Conservation (phyloP, 768 basidiomycete genomes). For the Heimioporus sp. region DNA sequence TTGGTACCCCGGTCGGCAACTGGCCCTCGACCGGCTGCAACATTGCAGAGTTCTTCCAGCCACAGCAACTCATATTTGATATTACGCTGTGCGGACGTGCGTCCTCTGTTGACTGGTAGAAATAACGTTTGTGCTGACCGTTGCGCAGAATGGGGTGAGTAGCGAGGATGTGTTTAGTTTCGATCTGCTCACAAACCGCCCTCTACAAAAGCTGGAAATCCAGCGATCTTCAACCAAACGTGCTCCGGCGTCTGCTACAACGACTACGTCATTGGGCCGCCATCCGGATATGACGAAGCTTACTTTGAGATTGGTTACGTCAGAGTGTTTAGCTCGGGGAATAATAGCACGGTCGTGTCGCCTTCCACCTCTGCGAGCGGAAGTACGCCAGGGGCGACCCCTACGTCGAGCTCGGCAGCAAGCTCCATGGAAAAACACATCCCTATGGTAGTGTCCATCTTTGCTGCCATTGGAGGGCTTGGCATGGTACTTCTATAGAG, state of each 20-base stretch:
- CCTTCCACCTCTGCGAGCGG: conserved; percentile 20
- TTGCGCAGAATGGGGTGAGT: conserved; percentile 33
- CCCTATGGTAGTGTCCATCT: conserved; percentile 8
- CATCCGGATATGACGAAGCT: conserved; percentile 59
- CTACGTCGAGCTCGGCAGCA: conserved; percentile 11
- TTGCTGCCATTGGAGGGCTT: conserved; percentile 13
- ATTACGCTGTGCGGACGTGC: conserved; percentile 68
- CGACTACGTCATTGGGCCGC: conserved; percentile 64
- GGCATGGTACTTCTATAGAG: conserved; percentile 10
- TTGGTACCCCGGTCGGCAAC: conserved; percentile 69
- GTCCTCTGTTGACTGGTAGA: conserved; percentile 23
- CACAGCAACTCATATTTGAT: conserved; percentile 69
- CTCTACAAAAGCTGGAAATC: conserved; percentile 41
- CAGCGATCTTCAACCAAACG: conserved; percentile 54
- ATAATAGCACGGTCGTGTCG: conserved; percentile 27
- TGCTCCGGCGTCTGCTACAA: conserved; percentile 68
- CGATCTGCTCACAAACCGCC: conserved; percentile 21
- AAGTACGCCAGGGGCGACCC: conserved; percentile 9
- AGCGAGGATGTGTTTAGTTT: background rate
- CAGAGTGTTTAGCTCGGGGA: conserved; percentile 42
- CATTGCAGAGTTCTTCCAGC: conserved; percentile 51
- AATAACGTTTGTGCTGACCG: conserved; percentile 13
- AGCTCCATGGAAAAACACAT: background rate
- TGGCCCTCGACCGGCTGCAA: conserved; percentile 60
- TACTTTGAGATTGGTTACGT: conserved; percentile 73